Evolutionary conservation across 148 eudicot genomes (phyloP), one percentile per base, ranked within the genome.

Genomic region (Chenopodium quinoa): DNA sequence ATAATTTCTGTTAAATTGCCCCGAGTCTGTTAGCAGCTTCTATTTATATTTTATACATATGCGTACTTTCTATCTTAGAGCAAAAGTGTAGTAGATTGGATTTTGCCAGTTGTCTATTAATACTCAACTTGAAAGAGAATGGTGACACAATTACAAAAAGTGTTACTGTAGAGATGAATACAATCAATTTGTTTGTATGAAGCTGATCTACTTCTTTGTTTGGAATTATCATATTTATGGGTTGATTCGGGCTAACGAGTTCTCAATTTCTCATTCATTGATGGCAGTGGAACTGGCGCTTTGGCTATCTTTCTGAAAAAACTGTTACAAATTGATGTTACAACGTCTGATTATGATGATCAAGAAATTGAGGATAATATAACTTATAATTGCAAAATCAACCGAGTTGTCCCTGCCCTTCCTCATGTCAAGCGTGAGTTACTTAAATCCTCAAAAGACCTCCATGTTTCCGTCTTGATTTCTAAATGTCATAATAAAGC

Each of bases 341-440:
- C 99, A 52, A 93, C 98, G 70, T 96, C 98, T 58, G 98, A 96
- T 79, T 91, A 96, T 71, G 95, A 93, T 84, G 99, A 96, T 85
- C 90, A 85, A 83, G 98, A 93, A 82, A 93, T 93, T 52, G 98
- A 88, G 82, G 97, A 91, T 47, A 96, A 96, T 82, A 92, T 96
- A 86, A 90, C 94, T 72, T 87, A 93, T 81, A 96, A 93, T 74
- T 96, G 98, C 88, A 86, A 60, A 70, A 86, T 90, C 62, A 96
- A 96, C 78, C 94, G 93, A 82, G 85, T 96, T 71, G 71, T 73
- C 76, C 93, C 97, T 37, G 85, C 84, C 74, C 92, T 96, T 83
- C 93, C 94, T 60, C 99, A 96, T 81, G 86, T 93, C 65, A 93
- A 88, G 85, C 98, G 98, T 95, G 74, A 89, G 91, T 85, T 77